Evolutionary conservation across 2,329 filamentous ascomycete species (phyloP), one percentile per base, ranked within the genome.

Genomic region (Colletotrichum tanaceti): DNA sequence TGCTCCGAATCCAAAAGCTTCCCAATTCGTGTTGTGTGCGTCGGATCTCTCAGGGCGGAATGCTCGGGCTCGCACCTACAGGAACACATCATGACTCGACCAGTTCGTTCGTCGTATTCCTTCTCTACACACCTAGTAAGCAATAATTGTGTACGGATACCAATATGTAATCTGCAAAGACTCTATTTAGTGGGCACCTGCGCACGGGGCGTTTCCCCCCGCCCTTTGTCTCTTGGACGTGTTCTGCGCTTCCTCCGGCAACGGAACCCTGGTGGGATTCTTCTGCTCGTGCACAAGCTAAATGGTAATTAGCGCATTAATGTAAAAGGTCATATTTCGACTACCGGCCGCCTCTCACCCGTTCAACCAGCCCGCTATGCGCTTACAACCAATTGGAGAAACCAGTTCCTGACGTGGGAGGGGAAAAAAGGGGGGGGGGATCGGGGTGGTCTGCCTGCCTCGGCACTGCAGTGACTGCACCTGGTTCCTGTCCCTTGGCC

Each of bases 391-490:
- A 52, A 39, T 52, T 52, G 55, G 66, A 44, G 24, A 46, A 38
- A 20, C 32, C 13, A 41, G 43, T 50, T 53, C 38, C 49, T 61
- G 62, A 68, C 50, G 47, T n/a, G n/a, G n/a, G n/a, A n/a, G n/a
- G n/a, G 58, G 49, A 65, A 60, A 35, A 35, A 35, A 50, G 20
- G n/a, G 53, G 49, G n/a, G 44, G 20, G n/a, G 53, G 49, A 16
- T 52, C 11, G 66, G 61, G 61, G 65, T 66, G 61, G 55, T 61
- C 62, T 62, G 66, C 28, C 66, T 69, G 66, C 62, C 66, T n/a
- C n/a, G n/a, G n/a, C n/a, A n/a, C n/a, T n/a, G n/a, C n/a, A n/a
- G n/a, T n/a, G n/a, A 46, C 50, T 35, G n/a, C 55, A 24, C 38
- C 18, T 46, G 24, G 18, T 14, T 16, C 4, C 28, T 35, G 9